phyloP scores from a whole-genome alignment of 139 green algal genomes.

The Coelastrella sp. region DNA sequence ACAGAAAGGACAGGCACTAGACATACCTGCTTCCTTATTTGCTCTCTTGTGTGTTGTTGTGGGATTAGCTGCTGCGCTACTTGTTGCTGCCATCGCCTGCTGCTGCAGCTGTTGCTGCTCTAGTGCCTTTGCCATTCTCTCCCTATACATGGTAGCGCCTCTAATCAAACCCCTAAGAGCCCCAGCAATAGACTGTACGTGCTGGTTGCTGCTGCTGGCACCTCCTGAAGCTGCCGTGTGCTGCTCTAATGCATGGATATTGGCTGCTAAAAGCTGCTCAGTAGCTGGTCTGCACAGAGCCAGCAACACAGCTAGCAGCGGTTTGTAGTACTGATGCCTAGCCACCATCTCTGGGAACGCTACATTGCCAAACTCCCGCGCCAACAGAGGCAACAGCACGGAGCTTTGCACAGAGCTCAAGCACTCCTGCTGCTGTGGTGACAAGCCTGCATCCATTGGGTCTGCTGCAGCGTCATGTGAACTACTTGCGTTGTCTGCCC shows the following conservation, averaged over 20 bases:
- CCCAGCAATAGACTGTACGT: slow-evolving; percentile 1
- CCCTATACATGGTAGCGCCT: slow-evolving; percentile 5
- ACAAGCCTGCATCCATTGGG: slow-evolving; percentile 23
- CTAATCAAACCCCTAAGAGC: slow-evolving; percentile 1
- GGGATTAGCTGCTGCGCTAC: background rate
- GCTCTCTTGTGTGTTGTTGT: background rate
- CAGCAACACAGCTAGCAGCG: slow-evolving; percentile 57
- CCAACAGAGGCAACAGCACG: slow-evolving; percentile 61
- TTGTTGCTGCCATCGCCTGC: background rate
- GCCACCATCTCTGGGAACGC: slow-evolving; percentile 76
- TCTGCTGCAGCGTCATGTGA: slow-evolving; percentile 12
- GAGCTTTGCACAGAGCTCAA: background rate
- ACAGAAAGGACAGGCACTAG: background rate
- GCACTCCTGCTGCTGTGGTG: background rate
- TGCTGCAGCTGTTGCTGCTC: background rate
- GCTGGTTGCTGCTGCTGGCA: background rate
- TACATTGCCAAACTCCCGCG: slow-evolving; percentile 59
- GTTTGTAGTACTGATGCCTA: slow-evolving; percentile 61
- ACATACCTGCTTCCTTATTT: slow-evolving; percentile 20
- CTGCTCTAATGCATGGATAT: background rate
- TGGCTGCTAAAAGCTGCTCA: slow-evolving; percentile 23
- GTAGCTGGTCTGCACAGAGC: slow-evolving; percentile 55
- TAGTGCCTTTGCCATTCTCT: slow-evolving; percentile 10
- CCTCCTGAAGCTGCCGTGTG: slow-evolving; percentile 8
- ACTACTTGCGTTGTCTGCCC: background rate